Evolutionary conservation across 2,329 filamentous ascomycete genomes (phyloP).

Genomic region (Neophaeococcomyces mojaviensis): DNA sequence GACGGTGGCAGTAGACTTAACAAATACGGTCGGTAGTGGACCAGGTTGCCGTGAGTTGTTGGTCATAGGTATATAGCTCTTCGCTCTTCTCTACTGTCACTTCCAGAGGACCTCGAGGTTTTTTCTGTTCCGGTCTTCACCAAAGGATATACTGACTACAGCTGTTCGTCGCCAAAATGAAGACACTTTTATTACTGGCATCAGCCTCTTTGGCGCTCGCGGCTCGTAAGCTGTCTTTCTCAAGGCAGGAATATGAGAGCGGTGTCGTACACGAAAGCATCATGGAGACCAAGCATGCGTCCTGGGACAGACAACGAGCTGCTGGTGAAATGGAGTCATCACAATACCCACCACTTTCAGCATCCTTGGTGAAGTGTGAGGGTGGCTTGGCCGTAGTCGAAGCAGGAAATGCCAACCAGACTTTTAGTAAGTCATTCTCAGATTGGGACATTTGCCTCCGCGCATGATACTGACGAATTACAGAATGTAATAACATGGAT

Average conservation of each 20-base stretch:
- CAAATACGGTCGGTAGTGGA: too few species aligned
- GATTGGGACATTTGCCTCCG: too few species aligned
- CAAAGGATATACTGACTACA: not conserved
- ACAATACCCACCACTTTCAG: slow-evolving; percentile 12
- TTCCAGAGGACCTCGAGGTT: not conserved
- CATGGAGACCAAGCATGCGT: slow-evolving; percentile 11
- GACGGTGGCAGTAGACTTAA: too few species aligned
- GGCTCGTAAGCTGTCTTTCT: not conserved
- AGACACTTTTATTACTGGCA: slow-evolving; percentile 1
- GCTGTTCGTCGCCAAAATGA: slow-evolving; percentile 1
- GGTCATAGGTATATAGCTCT: too few species aligned
- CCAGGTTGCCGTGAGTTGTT: too few species aligned
- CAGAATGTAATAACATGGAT: slow-evolving; percentile 12
- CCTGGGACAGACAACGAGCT: slow-evolving; percentile 9
- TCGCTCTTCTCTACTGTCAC: too few species aligned
- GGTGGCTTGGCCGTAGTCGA: slow-evolving; percentile 40
- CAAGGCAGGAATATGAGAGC: slow-evolving; percentile 10
- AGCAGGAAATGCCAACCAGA: slow-evolving; percentile 41
- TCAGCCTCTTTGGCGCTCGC: slow-evolving; percentile 1
- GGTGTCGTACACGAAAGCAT: slow-evolving; percentile 12
- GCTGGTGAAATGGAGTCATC: slow-evolving; percentile 8
- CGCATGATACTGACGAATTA: slow-evolving; percentile 29
- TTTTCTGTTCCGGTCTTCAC: not conserved
- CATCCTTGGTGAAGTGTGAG: slow-evolving; percentile 27
- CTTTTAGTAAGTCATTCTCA: slow-evolving; percentile 39